Base-by-base conservation (phyloP, 192 early-diverging fungal genomes). In the Podochytrium sp. region DNA sequence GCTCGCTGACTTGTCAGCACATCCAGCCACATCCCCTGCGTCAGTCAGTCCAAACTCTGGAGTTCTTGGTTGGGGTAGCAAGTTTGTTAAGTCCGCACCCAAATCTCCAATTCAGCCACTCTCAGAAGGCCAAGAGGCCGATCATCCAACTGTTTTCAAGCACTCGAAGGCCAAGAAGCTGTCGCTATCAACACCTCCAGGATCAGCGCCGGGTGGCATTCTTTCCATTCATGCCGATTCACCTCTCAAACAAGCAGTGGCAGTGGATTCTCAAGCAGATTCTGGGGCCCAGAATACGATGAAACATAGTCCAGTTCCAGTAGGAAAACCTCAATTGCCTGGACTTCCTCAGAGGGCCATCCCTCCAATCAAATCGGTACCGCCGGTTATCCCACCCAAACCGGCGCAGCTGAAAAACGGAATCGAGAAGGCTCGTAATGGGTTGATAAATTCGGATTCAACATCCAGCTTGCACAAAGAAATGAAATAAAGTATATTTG, bases 341-440 rank as follows among this genome's bases (percentile, higher is more conserved):
- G 12, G n/a, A 57, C 2, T 57, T 18, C 29, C 55, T 27, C 18
- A 18, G 55, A 49, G 47, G 16, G 16, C 23, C 16, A 49, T 16
- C 18, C 23, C 47, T 16, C 18, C 47, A 20, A 20, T 23, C 23
- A 16, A 49, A 20, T 58, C 56, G 56, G 49, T 25, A 10, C 51
- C 66, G n/a, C 66, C 66, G 23, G 33, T 29, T 30, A 69, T 69
- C n/a, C 66, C 66, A 0, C 66, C 47, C 1, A 69, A 69, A 20
- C 66, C 66, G 20, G 27, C 30, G 27, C 66, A 69, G 16, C 51
- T 69, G 5, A 18, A n/a, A n/a, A n/a, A n/a, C 59, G 0, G 37
- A 61, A 55, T 55, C 52, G 30, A 55, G n/a, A n/a, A 55, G 52
- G 7, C 30, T 55, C 23, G 23, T 5, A 55, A 25, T 55, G 30